Percentiles rank a stretch among this genome's conserved stretches.
phyloP scores from a whole-genome alignment of 805 yeast species.

The Pichia rugopelliculosa region DNA sequence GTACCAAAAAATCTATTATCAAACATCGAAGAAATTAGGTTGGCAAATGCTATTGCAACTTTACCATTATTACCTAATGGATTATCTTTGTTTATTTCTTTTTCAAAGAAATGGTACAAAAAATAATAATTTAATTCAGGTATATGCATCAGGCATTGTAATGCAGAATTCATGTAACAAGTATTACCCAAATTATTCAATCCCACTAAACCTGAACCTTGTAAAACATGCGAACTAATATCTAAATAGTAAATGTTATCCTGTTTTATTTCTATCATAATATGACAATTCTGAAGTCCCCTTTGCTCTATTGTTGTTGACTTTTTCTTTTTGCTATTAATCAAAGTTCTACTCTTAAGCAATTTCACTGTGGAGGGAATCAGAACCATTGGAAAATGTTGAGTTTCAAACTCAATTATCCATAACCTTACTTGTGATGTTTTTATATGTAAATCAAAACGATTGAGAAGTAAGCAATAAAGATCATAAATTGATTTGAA shows the following conservation, averaged over 20 bases:
- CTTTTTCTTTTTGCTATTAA: slow-evolving; percentile 18
- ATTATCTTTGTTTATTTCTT: slow-evolving; percentile 66
- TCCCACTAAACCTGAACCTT: slow-evolving; percentile 48
- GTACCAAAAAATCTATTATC: slow-evolving; percentile 21
- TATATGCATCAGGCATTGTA: slow-evolving; percentile 81
- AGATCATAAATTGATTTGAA: not conserved
- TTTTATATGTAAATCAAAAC: not conserved
- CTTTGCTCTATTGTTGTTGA: slow-evolving; percentile 2
- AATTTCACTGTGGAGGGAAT: slow-evolving; percentile 13
- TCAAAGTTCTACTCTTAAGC: slow-evolving; percentile 14
- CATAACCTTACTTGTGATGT: slow-evolving; percentile 18
- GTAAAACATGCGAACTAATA: slow-evolving; percentile 14
- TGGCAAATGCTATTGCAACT: slow-evolving; percentile 70
- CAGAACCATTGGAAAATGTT: slow-evolving; percentile 14
- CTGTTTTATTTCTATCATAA: slow-evolving; percentile 23
- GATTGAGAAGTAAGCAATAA: not conserved
- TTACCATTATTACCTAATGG: slow-evolving; percentile 84
- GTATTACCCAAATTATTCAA: slow-evolving; percentile 76
- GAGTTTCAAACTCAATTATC: slow-evolving; percentile 15
- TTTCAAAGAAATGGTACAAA: slow-evolving; percentile 46
- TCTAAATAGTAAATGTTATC: slow-evolving; percentile 23
- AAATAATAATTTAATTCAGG: slow-evolving; percentile 80
- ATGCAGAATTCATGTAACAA: slow-evolving; percentile 91
- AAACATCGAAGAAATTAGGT: slow-evolving; percentile 55
- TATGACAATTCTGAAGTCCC: slow-evolving; percentile 13